Evolutionary conservation across 2,329 filamentous ascomycete species (phyloP).

Genomic region (Ophiocordyceps camponoti-floridani): DNA sequence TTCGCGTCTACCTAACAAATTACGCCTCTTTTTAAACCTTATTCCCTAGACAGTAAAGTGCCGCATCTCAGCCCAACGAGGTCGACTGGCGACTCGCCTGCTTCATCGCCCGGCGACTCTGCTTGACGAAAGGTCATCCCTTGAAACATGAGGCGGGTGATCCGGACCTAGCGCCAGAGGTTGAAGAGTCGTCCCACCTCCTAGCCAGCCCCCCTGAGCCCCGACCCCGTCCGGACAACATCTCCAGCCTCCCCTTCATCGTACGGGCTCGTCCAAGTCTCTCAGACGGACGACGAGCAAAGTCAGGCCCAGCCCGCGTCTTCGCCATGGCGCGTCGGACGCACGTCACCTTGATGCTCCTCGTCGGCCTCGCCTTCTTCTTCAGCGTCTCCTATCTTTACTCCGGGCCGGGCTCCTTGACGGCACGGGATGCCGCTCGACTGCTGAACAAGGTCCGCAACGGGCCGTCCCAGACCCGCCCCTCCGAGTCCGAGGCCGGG

Average conservation of each 20-base stretch:
- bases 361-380: conserved; percentile 36
- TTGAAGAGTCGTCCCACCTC: not conserved
- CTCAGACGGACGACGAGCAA: not conserved
- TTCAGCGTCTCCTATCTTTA: conserved; percentile 41
- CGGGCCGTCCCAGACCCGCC: conserved; percentile 5
- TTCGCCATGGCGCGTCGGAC: conserved; percentile 30
- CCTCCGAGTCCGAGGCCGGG: conserved; percentile 6
- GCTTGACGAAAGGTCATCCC: not conserved
- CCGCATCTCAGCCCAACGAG: not conserved
- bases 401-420: conserved; percentile 19
- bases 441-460: conserved; percentile 5
- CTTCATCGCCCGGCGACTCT: not conserved
- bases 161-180: not conserved
- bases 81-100: not conserved
- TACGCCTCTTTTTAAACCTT: not conserved
- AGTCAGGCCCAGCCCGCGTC: not conserved
- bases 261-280: no score
- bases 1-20: not conserved
- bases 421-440: conserved; percentile 1
- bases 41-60: not conserved
- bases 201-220: not conserved
- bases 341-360: conserved; percentile 33
- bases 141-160: not conserved
- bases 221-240: not conserved
- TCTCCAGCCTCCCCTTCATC: no score